Conservation (phyloP, 2,329 filamentous ascomycete genomes). For the Clonostachys chloroleuca region DNA sequence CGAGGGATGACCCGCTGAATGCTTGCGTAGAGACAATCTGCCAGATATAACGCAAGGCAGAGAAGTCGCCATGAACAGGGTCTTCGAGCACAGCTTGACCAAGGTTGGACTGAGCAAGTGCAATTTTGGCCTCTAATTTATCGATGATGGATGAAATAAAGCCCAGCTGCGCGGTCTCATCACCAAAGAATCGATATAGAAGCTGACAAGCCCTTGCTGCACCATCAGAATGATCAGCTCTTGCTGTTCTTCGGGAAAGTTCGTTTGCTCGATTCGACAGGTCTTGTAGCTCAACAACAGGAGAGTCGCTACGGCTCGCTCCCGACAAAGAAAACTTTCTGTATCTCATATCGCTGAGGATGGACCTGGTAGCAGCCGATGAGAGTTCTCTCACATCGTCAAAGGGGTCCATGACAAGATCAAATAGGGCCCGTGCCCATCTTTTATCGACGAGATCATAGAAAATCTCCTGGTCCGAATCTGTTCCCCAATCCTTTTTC, state of each 20-base stretch:
- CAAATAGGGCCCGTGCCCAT: constrained; percentile 63
- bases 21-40: constrained; percentile 37
- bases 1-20: constrained; percentile 28
- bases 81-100: constrained; percentile 60
- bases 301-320: not conserved
- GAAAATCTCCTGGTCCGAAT: constrained; percentile 30
- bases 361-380: constrained; percentile 40
- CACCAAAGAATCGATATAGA: constrained; percentile 52
- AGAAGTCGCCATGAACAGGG: constrained; percentile 67
- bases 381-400: constrained; percentile 76
- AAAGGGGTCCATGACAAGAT: constrained; percentile 84
- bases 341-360: constrained; percentile 35
- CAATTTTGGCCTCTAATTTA: constrained; percentile 61
- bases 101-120: constrained; percentile 59
- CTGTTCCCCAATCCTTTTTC: constrained; percentile 28
- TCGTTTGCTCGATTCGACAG: constrained; percentile 50
- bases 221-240: constrained; percentile 90
- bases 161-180: constrained; percentile 31
- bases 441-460: constrained; percentile 37
- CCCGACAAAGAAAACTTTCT: constrained; percentile 4
- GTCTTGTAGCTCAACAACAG: constrained; percentile 26
- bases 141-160: constrained; percentile 55
- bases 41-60: constrained; percentile 57
- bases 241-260: constrained; percentile 65
- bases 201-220: constrained; percentile 74